Conservation (phyloP, 2,329 filamentous ascomycete genomes). For the Zymoseptoria pseudotritici region DNA sequence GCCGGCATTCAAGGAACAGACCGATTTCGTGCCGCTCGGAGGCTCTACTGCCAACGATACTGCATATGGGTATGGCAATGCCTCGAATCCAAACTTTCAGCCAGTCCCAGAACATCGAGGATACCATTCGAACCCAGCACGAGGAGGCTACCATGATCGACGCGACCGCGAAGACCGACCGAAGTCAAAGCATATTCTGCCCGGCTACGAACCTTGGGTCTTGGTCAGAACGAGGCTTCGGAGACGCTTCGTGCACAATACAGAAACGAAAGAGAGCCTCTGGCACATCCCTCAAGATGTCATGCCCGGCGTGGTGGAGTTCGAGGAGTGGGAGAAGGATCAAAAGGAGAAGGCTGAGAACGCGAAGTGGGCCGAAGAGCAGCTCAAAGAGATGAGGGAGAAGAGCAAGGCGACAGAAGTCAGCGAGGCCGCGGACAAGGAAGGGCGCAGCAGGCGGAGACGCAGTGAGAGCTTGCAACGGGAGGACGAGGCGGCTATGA, state of each 20-base stretch:
- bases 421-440: constrained; percentile 12
- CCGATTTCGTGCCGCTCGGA: constrained; percentile 23
- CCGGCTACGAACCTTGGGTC: constrained; percentile 77
- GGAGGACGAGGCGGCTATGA: constrained; percentile 30
- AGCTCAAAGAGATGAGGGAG: constrained; percentile 22
- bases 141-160: constrained; percentile 11
- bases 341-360: constrained; percentile 44
- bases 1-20: constrained; percentile 11
- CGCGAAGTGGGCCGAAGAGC: constrained; percentile 27
- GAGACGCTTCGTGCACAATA: constrained; percentile 84
- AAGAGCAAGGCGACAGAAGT: constrained; percentile 16
- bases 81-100: constrained; percentile 5
- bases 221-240: constrained; percentile 89
- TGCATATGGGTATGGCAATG: constrained; percentile 7
- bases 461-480: constrained; percentile 27
- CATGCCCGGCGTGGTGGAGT: constrained; percentile 63
- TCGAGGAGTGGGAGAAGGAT: constrained; percentile 65
- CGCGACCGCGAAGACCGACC: constrained; percentile 60
- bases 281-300: constrained; percentile 92
- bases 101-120: constrained; percentile 3
- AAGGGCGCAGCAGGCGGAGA: constrained; percentile 15
- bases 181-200: constrained; percentile 69
- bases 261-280: constrained; percentile 76
- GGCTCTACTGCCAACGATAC: constrained; percentile 11
- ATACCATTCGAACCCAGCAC: constrained; percentile 6